A percentile compares a stretch with the other conserved stretches of the same genome.
These are phyloP conservation scores for Populus hybrid DNA, from an alignment of 441 rosid genomes.

Conservation along the genomic window DNA sequence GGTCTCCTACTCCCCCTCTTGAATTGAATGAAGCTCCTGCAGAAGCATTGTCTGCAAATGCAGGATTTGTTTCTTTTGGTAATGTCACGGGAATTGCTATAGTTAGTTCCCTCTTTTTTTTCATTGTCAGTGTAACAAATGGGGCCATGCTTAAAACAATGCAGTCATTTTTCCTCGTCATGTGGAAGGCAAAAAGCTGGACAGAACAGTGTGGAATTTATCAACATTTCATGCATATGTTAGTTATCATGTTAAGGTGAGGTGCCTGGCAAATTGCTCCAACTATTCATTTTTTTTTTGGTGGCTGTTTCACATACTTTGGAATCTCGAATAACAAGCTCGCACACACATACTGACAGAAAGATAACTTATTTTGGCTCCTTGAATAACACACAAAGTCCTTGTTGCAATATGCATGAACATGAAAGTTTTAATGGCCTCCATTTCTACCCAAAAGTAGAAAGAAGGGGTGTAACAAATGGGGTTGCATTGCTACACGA, in stretches of 20 bases:
- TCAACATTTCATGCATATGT: constrained; percentile 95
- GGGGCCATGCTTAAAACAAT: constrained; percentile 13
- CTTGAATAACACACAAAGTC: not conserved
- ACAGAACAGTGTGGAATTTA: constrained; percentile 80
- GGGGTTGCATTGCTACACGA: not conserved
- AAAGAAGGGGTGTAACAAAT: not conserved
- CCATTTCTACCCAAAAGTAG: not conserved
- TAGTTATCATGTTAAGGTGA: constrained; percentile 92
- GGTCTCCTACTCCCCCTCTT: constrained; percentile 75
- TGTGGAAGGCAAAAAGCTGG: constrained; percentile 83
- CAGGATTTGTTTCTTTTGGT: constrained; percentile 97
- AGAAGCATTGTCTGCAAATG: constrained; percentile 75
- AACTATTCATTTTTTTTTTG: not conserved
- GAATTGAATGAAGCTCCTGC: constrained; percentile 73
- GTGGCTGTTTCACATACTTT: not conserved
- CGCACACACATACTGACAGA: not conserved
- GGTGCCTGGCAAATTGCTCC: constrained; percentile 2
- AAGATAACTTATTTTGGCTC: not conserved
- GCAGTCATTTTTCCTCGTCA: constrained; percentile 87
- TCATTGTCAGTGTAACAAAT: constrained; percentile 12
- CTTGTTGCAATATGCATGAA: not conserved
- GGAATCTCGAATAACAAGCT: not conserved
- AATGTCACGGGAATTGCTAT: constrained; percentile 22
- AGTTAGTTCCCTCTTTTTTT: not conserved
- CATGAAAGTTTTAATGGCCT: not conserved